These are phyloP conservation scores for Neurospora sp. DNA, from an alignment of 2,329 filamentous ascomycete genomes.

Conservation along the genomic window DNA sequence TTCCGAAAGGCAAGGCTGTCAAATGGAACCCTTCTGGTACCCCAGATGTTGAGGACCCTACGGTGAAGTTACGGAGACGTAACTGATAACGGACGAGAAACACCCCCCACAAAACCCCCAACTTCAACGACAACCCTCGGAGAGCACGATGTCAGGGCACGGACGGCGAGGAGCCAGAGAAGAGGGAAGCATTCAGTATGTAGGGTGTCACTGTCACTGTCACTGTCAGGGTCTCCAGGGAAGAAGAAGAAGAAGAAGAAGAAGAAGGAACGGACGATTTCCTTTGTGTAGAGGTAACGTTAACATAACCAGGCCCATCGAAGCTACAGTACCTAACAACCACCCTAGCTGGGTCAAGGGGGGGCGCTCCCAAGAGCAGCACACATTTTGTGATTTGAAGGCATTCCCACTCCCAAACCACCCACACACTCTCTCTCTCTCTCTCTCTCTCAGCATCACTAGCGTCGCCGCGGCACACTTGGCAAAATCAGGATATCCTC, in stretches of 20 bases:
- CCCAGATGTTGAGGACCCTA: background rate
- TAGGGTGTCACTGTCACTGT: background rate
- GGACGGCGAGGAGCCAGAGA: background rate
- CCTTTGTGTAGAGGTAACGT: background rate
- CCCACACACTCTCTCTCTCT: background rate
- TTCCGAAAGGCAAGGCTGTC: background rate
- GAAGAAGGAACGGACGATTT: background rate
- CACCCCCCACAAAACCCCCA: background rate
- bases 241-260: background rate
- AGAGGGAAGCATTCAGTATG: background rate
- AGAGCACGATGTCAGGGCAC: background rate
- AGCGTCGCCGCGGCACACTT: background rate
- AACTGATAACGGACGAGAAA: background rate
- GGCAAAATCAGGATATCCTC: background rate
- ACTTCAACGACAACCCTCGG: background rate
- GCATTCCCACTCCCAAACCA: background rate
- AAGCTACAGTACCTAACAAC: background rate
- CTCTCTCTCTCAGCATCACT: background rate
- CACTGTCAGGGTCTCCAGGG: background rate
- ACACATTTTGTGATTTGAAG: background rate
- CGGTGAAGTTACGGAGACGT: background rate
- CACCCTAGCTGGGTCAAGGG: background rate
- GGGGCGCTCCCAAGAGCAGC: background rate
- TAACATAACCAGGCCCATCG: background rate
- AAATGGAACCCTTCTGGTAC: background rate